Conservation (phyloP, 495 filamentous ascomycete genomes). For the Xylaria cubensis region DNA sequence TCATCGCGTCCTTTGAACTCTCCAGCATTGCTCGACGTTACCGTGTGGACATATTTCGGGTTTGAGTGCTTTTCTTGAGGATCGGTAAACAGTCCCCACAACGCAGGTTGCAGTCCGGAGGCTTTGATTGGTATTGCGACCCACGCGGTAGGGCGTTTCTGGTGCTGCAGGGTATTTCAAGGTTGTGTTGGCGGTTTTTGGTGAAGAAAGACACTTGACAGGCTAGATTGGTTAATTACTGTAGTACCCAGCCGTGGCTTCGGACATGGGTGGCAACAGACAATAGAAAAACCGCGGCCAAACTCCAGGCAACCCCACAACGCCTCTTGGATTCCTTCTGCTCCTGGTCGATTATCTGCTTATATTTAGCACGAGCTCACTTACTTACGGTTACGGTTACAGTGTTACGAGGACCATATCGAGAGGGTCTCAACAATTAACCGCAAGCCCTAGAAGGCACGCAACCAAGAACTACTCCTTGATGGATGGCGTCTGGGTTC, state of each 20-base stretch:
- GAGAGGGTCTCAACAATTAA: not conserved
- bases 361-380: not conserved
- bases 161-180: constrained; percentile 40
- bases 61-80: constrained; percentile 2
- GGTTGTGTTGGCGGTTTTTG: constrained; percentile 19
- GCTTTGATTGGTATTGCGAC: constrained; percentile 28
- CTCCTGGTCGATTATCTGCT: constrained; percentile 5
- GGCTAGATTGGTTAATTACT: constrained; percentile 34
- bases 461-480: not conserved
- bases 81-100: constrained; percentile 3
- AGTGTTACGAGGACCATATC: not conserved
- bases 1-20: not conserved
- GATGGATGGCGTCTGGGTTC: not conserved
- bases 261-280: constrained; percentile 31
- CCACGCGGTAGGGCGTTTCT: constrained; percentile 40
- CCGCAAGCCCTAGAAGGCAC: not conserved
- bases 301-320: constrained; percentile 43
- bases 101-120: constrained; percentile 10
- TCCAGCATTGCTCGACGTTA: not conserved
- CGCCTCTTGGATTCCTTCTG: constrained; percentile 25
- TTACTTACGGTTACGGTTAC: not conserved
- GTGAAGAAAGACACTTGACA: constrained; percentile 29
- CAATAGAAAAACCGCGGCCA: constrained; percentile 44
- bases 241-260: constrained; percentile 22
- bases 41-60: not conserved